Conservation (phyloP, 495 filamentous ascomycete genomes). For the Parachaetomium inaequale region DNA sequence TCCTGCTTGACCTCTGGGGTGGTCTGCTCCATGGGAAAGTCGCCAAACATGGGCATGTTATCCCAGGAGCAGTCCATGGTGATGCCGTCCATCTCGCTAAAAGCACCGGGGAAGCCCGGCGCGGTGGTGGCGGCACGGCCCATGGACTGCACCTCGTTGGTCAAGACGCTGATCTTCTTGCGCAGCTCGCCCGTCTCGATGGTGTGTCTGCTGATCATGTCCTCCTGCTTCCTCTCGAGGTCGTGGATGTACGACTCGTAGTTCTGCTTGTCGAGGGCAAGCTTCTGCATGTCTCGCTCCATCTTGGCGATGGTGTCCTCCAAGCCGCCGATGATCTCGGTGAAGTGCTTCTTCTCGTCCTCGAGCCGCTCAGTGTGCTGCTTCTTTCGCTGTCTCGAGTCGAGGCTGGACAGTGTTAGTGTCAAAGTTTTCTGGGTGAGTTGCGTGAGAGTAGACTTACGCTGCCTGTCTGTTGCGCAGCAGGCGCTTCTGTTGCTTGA, state of each 20-base stretch:
- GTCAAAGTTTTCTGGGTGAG: neutral
- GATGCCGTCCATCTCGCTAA: slow-evolving; percentile 76
- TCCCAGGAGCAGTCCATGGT: slow-evolving; percentile 80
- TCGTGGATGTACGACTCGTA: slow-evolving; percentile 70
- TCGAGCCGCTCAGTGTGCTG: slow-evolving; percentile 96
- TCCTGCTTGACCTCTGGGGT: slow-evolving; percentile 53
- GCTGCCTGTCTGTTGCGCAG: slow-evolving; percentile 94
- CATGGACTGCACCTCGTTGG: slow-evolving; percentile 76
- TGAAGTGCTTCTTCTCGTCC: slow-evolving; percentile 91
- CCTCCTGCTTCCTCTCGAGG: slow-evolving; percentile 83
- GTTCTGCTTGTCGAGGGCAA: slow-evolving; percentile 63
- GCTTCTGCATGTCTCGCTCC: slow-evolving; percentile 63
- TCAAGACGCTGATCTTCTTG: slow-evolving; percentile 89
- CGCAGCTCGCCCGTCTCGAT: slow-evolving; percentile 91
- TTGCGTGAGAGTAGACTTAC: slow-evolving; percentile 53
- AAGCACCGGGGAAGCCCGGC: slow-evolving; percentile 62
- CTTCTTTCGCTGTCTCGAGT: slow-evolving; percentile 98
- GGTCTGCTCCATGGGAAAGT: slow-evolving; percentile 48
- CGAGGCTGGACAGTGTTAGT: slow-evolving; percentile 61
- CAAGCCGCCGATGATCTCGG: slow-evolving; percentile 65
- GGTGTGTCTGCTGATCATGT: slow-evolving; percentile 83
- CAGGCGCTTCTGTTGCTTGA: slow-evolving; percentile 97
- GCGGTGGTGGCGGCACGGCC: slow-evolving; percentile 63
- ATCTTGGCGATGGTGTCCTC: slow-evolving; percentile 74
- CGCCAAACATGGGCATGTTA: slow-evolving; percentile 69